Evolutionary conservation across 805 yeast species (phyloP).

Genomic region (Saccharomycopsis schoenii): DNA sequence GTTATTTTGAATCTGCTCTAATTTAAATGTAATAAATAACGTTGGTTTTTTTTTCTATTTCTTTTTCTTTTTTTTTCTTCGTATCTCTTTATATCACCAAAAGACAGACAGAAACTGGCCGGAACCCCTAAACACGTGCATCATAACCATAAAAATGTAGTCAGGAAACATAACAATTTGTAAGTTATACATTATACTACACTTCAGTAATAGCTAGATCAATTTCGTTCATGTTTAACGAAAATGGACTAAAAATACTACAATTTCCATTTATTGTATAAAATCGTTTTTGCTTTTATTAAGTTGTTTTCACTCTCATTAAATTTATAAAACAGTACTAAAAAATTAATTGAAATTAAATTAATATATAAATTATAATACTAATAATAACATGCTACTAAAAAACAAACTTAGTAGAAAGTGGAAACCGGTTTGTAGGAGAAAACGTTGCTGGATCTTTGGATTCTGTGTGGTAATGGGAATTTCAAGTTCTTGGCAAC

Average conservation of each 20-base stretch:
- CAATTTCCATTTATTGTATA: neutral
- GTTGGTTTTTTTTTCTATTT: neutral
- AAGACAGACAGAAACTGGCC: neutral
- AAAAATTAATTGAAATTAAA: slow-evolving; percentile 1
- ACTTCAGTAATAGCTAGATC: no score
- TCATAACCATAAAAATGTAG: neutral
- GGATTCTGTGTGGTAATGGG: slow-evolving; percentile 99
- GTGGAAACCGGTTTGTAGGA: slow-evolving; percentile 94
- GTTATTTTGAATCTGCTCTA: neutral
- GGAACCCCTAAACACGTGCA: neutral
- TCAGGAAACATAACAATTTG: neutral
- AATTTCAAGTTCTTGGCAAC: slow-evolving; percentile 90
- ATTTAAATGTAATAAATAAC: neutral
- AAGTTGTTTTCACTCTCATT: neutral
- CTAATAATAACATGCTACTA: neutral
- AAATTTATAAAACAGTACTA: slow-evolving; percentile 1
- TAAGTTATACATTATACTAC: no score
- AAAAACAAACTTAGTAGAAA: slow-evolving; percentile 60
- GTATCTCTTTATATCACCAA: neutral
- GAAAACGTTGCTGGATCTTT: slow-evolving; percentile 80
- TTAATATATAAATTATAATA: slow-evolving; percentile 1
- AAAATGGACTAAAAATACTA: no score
- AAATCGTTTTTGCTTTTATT: neutral
- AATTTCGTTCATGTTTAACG: no score
- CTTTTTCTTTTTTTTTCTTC: neutral